Evolutionary conservation across 2,329 filamentous ascomycete species (phyloP), one percentile per base, ranked within the genome.

Genomic region (Biscogniauxia marginata): DNA sequence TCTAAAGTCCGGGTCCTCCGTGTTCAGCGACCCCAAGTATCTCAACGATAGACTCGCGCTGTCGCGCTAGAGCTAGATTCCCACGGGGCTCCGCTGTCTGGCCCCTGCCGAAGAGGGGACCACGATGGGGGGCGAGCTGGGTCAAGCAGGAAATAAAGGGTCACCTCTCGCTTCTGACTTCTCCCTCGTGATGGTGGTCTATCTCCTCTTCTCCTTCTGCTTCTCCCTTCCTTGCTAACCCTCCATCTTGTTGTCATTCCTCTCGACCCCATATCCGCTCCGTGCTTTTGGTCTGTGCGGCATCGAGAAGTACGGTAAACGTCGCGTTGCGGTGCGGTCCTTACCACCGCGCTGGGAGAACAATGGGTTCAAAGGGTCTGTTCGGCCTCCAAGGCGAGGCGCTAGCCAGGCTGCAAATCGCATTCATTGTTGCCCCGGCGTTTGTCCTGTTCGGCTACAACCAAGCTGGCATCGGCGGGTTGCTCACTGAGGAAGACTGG

Each of bases 361-460:
- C 11, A 25, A 51, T 51, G 49, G 49, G 39, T 55, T 43, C 46
- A 54, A 39, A 39, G 30, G 30, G 13, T 16, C n/a, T 39, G 30
- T 67, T 76, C 39, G 74, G 74, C 53, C 64, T 71, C 22, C 71
- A 66, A 45, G 75, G 75, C 69, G 63, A 69, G 44, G 58, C 68
- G 50, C 64, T 77, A 49, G 67, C 64, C 55, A 66, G 66, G 13
- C 63, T 74, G 22, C 76, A 79, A 61, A 69, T 76, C 52, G 71
- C 70, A 13, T 68, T 78, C 48, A 73, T 79, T 43, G 75, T 79
- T 18, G 72, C 69, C 6, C 77, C 77, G 4, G 67, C 75, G 11
- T 75, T 76, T 61, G 72, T 75, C 60, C 65, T 75, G 44, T 75
- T 75, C 60, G 74, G 74, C 7, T 77, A 75, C 63, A 75, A 76